Base-by-base conservation (phyloP, 345 rosid genomes). In the Noccaea bulbosa region DNA sequence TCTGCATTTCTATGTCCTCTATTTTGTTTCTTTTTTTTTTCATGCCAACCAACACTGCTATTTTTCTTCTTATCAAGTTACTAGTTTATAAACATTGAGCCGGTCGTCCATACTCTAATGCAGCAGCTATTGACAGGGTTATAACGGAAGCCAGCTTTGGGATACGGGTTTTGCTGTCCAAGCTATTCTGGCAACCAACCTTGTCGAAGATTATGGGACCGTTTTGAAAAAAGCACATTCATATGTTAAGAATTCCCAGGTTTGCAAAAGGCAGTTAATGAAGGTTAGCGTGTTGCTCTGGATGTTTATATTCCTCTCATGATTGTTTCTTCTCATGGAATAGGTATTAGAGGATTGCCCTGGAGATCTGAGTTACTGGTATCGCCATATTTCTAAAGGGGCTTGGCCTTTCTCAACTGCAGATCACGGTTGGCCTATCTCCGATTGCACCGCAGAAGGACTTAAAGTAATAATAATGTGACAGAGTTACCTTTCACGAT, bases 361-460 rank as follows among this genome's bases (percentile, higher is more conserved):
- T 3, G 96, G 96, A 68, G 86, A 91, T 76, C 92, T 88, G 74
- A 69, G 77, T 37, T 80, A 53, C 77, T 91, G 98, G 98, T 87
- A 91, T 38, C 95, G 97, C 41, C 99, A 94, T 83, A 89, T 94
- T 79, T 94, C 99, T 59, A 94, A 91, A 81, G 99, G 98, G 53
- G 99, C 95, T 67, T 91, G 99, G 98, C 93, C 98, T 67, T 94
- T 91, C 81, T 94, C 99, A 55, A 91, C 96, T 38, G 93, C 83
- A 38, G 99, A 91, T 82, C 99, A 93, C 3, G 96, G 99, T 78
- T 94, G 97, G 97, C 97, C 96, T 55, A 89, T 91, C 76, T 94
- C 97, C 17, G 99, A 94, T 67, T 89, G 96, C 84, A 85, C 98
- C 0, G 88, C 96, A 56, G 99, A 94, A 80, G 99, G 93, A 74